phyloP scores from a whole-genome alignment of 805 yeast species.

The Metschnikowia amazonensis region DNA sequence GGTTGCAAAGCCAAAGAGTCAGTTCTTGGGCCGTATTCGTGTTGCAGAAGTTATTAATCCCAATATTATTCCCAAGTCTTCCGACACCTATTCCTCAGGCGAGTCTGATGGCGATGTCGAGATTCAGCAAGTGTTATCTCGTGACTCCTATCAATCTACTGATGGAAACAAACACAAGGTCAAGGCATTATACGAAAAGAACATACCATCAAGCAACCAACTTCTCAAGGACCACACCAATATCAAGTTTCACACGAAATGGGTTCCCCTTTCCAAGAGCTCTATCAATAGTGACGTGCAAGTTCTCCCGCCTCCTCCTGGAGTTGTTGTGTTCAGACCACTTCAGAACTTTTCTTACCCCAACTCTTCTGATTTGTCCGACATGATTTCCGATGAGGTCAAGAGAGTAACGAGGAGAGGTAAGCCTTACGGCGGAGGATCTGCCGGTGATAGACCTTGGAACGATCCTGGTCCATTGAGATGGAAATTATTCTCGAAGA shows the following conservation, averaged over 20 bases:
- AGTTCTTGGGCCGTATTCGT: conserved; percentile 73
- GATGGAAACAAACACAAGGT: conserved; percentile 22
- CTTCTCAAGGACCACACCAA: conserved; percentile 29
- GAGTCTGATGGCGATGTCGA: conserved; percentile 29
- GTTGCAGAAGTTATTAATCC: conserved; percentile 73
- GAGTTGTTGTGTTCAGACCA: conserved; percentile 81
- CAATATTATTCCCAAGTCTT: conserved; percentile 28
- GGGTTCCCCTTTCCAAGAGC: conserved; percentile 60
- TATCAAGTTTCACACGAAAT: conserved; percentile 51
- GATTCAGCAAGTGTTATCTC: conserved; percentile 42
- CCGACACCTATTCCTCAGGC: conserved; percentile 20
- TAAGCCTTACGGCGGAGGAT: conserved; percentile 32
- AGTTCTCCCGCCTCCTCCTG: conserved; percentile 81
- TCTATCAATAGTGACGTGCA: conserved; percentile 53
- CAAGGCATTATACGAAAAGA: conserved; percentile 14
- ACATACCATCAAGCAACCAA: conserved; percentile 20
- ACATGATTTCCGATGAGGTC: conserved; percentile 63
- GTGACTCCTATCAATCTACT: conserved; percentile 24
- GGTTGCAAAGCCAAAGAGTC: conserved; percentile 75
- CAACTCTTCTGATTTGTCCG: conserved; percentile 71
- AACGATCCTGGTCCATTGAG: conserved; percentile 74
- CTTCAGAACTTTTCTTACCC: conserved; percentile 79
- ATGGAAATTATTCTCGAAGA: conserved; percentile 26
- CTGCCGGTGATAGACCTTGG: conserved; percentile 77
- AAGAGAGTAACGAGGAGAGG: conserved; percentile 61